A percentile compares a stretch with the other conserved stretches of the same genome.
phyloP scores from a whole-genome alignment of 2,329 filamentous ascomycete genomes.

The Penicillium italicum region DNA sequence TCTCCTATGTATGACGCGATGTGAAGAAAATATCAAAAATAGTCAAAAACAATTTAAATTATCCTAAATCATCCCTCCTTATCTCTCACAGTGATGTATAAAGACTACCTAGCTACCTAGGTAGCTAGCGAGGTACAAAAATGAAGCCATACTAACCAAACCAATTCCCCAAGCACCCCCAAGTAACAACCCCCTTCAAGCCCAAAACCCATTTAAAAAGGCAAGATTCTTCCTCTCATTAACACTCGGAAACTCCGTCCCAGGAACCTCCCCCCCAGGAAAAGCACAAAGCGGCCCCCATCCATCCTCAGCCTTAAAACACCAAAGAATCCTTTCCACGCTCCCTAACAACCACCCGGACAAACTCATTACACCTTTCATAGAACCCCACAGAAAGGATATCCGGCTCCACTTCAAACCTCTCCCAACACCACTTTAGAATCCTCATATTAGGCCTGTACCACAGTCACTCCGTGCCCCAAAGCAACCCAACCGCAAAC shows the following conservation, averaged over 20 bases:
- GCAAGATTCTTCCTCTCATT: constrained; percentile 6
- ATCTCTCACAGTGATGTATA: background rate
- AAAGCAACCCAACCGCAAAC: constrained; percentile 1
- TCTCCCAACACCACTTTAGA: constrained; percentile 3
- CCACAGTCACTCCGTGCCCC: constrained; percentile 5
- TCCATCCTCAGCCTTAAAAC: constrained; percentile 8
- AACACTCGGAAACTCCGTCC: background rate
- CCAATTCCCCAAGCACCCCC: background rate
- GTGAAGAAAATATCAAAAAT: background rate
- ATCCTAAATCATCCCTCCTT: background rate
- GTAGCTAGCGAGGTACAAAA: background rate
- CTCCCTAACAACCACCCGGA: background rate
- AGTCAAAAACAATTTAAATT: background rate
- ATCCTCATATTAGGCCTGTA: constrained; percentile 8
- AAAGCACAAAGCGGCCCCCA: constrained; percentile 9
- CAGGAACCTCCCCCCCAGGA: background rate
- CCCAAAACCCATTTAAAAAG: constrained; percentile 2
- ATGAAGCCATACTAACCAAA: background rate
- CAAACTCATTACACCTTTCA: constrained; percentile 4
- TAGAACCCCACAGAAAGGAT: background rate
- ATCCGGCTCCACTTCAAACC: background rate
- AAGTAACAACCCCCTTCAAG: constrained; percentile 5
- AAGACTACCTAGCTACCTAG: background rate
- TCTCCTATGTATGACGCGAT: background rate
- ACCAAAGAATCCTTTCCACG: background rate